Base-by-base conservation (phyloP, 2,329 filamentous ascomycete genomes). In the Didymella segeticola region DNA sequence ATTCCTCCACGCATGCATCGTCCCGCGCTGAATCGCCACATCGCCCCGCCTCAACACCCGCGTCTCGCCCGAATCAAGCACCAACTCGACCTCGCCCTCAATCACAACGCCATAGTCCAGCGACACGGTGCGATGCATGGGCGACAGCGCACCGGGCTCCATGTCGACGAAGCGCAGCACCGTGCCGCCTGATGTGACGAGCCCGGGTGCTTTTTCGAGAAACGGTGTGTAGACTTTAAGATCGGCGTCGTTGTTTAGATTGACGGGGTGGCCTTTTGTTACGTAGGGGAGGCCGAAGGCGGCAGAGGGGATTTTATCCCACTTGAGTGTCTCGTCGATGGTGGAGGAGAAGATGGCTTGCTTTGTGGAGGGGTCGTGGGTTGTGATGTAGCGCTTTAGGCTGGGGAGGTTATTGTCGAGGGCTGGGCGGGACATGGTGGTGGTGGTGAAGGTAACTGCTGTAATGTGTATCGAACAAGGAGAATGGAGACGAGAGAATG, bases 241-340 rank as follows among this genome's bases (percentile, higher is more conserved):
- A 62, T 85, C 82, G 43, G 72, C 63, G 43, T 79, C 74, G 9
- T 68, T 57, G 64, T 75, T 75, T 30, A 84, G 67, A 30, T 79
- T 61, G 12, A 78, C 75, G 0, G 82, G 82, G 52, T 77, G 78
- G 30, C 71, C 63, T 26, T 77, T 74, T 2, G 82, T 80, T 5
- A 79, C 75, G 63, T 84, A 84, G 33, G 72, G 74, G 3, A 82
- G 76, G 15, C 71, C 72, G 61, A 83, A 83, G 17, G 66, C 69
- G 6, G 66, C 68, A 20, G 38, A 48, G 11, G 67, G 67, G 4
- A 72, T 63, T 6, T 11, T 49, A 36, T 59, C 43, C 46, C 64
- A 60, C 34, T 53, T 55, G 8, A 56, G 49, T 5, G 69, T 65
- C 27, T 70, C 68, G 4, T 61, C 52, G 5, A 74, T 10, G 1